Evolutionary conservation across 805 yeast species (phyloP).

Genomic region (Dipodascus albidus): DNA sequence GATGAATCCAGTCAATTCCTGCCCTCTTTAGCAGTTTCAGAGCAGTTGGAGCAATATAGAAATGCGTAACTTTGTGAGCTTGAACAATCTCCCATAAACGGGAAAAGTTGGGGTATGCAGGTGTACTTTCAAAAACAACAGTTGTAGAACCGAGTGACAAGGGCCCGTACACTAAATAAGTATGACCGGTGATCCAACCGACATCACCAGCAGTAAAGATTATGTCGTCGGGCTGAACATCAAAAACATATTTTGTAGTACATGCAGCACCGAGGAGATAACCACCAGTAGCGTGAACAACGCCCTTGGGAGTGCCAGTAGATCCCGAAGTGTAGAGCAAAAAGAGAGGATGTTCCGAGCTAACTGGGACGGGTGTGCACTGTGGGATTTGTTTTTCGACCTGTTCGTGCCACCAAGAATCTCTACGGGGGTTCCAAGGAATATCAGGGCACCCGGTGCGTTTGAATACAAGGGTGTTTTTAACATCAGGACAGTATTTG

Average conservation of each 20-base stretch:
- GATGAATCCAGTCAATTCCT: constrained; percentile 70
- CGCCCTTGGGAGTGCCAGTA: constrained; percentile 67
- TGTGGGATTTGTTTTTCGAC: constrained; percentile 69
- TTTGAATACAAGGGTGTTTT: constrained; percentile 75
- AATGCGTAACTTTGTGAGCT: constrained; percentile 75
- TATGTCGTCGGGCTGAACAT: constrained; percentile 77
- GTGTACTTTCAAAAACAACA: constrained; percentile 93
- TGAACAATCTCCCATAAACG: constrained; percentile 94
- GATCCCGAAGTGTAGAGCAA: constrained; percentile 71
- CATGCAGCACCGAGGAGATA: constrained; percentile 85
- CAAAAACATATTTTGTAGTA: constrained; percentile 88
- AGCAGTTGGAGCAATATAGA: constrained; percentile 95
- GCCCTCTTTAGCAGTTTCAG: constrained; percentile 75
- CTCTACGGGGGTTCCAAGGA: constrained; percentile 69
- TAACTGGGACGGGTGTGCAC: constrained; percentile 76
- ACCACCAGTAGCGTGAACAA: constrained; percentile 89
- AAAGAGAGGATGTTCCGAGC: constrained; percentile 90
- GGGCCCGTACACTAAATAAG: constrained; percentile 92
- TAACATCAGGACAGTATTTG: constrained; percentile 53
- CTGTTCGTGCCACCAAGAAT: constrained; percentile 94
- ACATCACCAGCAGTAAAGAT: constrained; percentile 96
- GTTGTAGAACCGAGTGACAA: constrained; percentile 79
- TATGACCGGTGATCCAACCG: constrained; percentile 99
- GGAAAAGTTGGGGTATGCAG: constrained; percentile 90
- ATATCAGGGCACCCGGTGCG: constrained; percentile 73